These are phyloP conservation scores for Pestalotiopsis sp. DNA, from an alignment of 2,329 filamentous ascomycete genomes.

Conservation along the genomic window DNA sequence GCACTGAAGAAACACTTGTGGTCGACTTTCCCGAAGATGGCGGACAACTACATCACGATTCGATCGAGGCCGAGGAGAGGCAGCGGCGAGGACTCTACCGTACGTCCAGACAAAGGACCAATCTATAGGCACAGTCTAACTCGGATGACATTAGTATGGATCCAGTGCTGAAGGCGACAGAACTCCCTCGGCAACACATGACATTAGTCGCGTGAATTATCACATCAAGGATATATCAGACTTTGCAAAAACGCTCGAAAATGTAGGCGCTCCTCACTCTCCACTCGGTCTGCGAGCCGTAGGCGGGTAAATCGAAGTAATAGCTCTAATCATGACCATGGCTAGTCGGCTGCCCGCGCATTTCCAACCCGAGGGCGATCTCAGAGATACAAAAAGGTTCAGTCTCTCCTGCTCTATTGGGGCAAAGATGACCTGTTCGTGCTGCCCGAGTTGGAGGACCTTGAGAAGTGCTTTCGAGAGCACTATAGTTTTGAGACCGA, in stretches of 20 bases:
- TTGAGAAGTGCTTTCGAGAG: slow-evolving; percentile 54
- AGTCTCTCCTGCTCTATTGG: slow-evolving; percentile 57
- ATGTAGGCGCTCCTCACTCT: slow-evolving; percentile 38
- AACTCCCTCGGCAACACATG: slow-evolving; percentile 49
- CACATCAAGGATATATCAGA: slow-evolving; percentile 57
- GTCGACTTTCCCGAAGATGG: slow-evolving; percentile 31
- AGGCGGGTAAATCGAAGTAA: not conserved
- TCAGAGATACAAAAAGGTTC: slow-evolving; percentile 56
- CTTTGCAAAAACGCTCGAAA: slow-evolving; percentile 55
- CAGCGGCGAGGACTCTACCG: slow-evolving; percentile 48
- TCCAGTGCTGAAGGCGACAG: slow-evolving; percentile 40
- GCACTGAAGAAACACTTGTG: not conserved
- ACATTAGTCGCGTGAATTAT: slow-evolving; percentile 57
- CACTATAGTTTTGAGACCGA: slow-evolving; percentile 59
- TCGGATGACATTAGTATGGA: slow-evolving; percentile 43
- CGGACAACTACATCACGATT: slow-evolving; percentile 53
- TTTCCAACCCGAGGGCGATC: slow-evolving; percentile 57
- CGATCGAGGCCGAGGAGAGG: slow-evolving; percentile 46
- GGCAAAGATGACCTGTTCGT: slow-evolving; percentile 59
- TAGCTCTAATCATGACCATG: not conserved
- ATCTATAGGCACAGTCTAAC: slow-evolving; percentile 27
- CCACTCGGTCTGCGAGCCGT: not conserved
- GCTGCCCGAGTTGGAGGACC: slow-evolving; percentile 55
- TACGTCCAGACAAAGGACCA: slow-evolving; percentile 36
- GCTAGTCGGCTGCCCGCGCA: slow-evolving; percentile 52